These are phyloP conservation scores for Penicillium sp. DNA, from an alignment of 2,329 filamentous ascomycete species.

Conservation along the genomic window DNA sequence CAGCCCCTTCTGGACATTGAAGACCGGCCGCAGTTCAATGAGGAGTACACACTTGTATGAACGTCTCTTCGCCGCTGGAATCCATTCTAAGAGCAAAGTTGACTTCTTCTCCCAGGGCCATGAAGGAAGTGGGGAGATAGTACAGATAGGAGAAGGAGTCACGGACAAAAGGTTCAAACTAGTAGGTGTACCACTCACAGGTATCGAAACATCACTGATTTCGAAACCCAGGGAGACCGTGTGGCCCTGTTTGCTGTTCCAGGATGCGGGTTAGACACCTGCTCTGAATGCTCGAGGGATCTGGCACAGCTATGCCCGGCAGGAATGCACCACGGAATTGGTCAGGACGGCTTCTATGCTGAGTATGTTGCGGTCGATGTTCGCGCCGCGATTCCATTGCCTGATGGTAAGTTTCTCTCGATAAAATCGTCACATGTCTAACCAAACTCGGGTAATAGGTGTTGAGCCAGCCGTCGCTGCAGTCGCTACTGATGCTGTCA, in stretches of 20 bases:
- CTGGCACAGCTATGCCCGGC: constrained; percentile 29
- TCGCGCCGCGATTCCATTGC: constrained; percentile 22
- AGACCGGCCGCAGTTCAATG: background rate
- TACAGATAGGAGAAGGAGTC: background rate
- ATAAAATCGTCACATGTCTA: background rate
- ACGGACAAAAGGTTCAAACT: background rate
- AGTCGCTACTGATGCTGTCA: constrained; percentile 43
- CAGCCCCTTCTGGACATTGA: background rate
- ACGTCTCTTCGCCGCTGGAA: background rate
- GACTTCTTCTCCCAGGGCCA: background rate
- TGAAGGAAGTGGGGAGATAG: background rate
- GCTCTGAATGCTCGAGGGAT: constrained; percentile 42
- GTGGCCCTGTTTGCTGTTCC: background rate
- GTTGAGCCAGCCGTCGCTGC: constrained; percentile 32
- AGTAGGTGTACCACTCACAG: background rate
- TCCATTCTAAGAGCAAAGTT: background rate
- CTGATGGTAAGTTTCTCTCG: constrained; percentile 6
- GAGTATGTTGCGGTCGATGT: constrained; percentile 35
- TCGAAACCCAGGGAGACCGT: background rate
- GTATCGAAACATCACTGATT: background rate
- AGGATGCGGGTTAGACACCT: constrained; percentile 29
- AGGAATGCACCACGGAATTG: constrained; percentile 44
- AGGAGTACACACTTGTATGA: background rate
- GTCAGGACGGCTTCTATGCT: constrained; percentile 46
- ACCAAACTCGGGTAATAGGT: background rate